phyloP scores from a whole-genome alignment of 768 basidiomycete species.

The Kwoniella sp. region DNA sequence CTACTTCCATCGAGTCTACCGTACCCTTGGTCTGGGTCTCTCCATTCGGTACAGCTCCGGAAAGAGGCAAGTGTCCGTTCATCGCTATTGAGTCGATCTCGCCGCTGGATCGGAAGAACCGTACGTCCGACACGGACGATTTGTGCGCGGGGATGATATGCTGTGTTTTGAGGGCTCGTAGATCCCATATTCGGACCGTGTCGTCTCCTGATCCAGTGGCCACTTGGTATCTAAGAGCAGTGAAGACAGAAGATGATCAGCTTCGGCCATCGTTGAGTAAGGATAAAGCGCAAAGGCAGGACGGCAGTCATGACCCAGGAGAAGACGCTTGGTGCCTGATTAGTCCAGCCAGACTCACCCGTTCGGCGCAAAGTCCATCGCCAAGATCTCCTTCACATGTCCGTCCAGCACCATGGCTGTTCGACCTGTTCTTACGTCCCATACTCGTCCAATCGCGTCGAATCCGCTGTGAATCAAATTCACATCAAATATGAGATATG shows the following conservation, averaged over 20 bases:
- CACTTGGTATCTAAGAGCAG: slow-evolving; percentile 81
- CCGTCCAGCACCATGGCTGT: slow-evolving; percentile 98
- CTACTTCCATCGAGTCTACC: slow-evolving; percentile 12
- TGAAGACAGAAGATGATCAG: slow-evolving; percentile 1
- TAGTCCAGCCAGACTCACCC: slow-evolving; percentile 72
- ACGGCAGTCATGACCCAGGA: too few relatives aligned
- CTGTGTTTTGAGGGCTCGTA: slow-evolving; percentile 85
- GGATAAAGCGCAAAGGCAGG: too few relatives aligned
- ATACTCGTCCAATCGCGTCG: slow-evolving; percentile 94
- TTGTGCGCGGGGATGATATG: slow-evolving; percentile 96
- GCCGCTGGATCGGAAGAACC: slow-evolving; percentile 72
- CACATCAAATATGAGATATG: slow-evolving; percentile 13
- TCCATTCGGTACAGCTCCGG: slow-evolving; percentile 9
- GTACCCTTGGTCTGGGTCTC: slow-evolving; percentile 4
- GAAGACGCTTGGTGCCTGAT: neutral
- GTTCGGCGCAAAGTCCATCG: slow-evolving; percentile 91
- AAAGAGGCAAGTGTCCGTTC: slow-evolving; percentile 5
- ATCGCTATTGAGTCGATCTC: slow-evolving; percentile 29
- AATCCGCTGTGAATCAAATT: slow-evolving; percentile 67
- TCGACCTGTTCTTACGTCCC: slow-evolving; percentile 92
- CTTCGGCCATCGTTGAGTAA: too few relatives aligned
- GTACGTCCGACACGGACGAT: slow-evolving; percentile 90
- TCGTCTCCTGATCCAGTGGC: slow-evolving; percentile 97
- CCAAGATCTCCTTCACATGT: slow-evolving; percentile 87
- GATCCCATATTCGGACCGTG: slow-evolving; percentile 98